Evolutionary conservation across 805 yeast species (phyloP).

Genomic region (Candida parachauliodes): DNA sequence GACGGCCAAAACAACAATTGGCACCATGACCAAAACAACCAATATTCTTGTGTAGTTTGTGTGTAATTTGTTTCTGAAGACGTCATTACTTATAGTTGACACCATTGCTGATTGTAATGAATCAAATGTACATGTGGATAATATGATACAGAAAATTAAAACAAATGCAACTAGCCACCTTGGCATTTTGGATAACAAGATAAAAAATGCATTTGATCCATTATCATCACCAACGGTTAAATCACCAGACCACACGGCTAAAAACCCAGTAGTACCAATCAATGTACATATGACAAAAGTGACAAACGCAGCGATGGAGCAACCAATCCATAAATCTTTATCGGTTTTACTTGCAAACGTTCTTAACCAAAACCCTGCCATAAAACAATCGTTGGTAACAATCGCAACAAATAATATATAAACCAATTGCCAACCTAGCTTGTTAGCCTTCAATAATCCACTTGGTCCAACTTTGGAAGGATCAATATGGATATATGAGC

Average conservation of each 20-base stretch:
- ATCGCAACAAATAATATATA: constrained; percentile 85
- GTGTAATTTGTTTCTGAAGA: constrained; percentile 77
- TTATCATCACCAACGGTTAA: constrained; percentile 48
- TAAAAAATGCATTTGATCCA: constrained; percentile 69
- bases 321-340: constrained; percentile 70
- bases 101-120: constrained; percentile 85
- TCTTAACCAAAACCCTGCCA: constrained; percentile 92
- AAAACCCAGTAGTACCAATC: constrained; percentile 77
- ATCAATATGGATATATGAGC: constrained; percentile 66
- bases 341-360: constrained; percentile 85
- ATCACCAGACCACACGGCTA: constrained; percentile 89
- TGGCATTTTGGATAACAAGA: constrained; percentile 69
- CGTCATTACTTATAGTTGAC: constrained; percentile 83
- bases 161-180: constrained; percentile 84
- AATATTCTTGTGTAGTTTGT: constrained; percentile 63
- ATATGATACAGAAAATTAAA: constrained; percentile 63
- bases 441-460: constrained; percentile 60
- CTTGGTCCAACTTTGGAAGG: constrained; percentile 59
- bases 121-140: constrained; percentile 88
- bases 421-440: constrained; percentile 84
- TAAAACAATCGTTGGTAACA: constrained; percentile 82
- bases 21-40: constrained; percentile 78
- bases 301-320: constrained; percentile 69
- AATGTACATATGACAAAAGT: constrained; percentile 61
- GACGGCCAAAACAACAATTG: constrained; percentile 79